These are phyloP conservation scores for Cnidoscolus chayamansa DNA, from an alignment of 441 rosid species.

Conservation along the genomic window DNA sequence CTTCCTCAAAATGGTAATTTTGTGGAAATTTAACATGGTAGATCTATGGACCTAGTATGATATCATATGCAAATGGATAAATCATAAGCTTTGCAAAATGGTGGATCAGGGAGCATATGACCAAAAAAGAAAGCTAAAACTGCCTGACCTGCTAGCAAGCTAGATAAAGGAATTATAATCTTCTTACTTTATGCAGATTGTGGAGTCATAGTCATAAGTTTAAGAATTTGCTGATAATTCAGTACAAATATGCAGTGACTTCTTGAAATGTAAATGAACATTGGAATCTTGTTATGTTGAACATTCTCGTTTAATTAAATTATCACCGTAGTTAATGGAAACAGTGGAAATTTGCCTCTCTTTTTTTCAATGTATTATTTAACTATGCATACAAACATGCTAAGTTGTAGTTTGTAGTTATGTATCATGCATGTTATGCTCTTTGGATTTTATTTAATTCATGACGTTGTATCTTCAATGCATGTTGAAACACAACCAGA, in stretches of 20 bases:
- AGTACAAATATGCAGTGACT: background rate
- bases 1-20: background rate
- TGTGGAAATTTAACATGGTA: background rate
- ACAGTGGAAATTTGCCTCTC: too few species aligned
- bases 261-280: too few species aligned
- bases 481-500: conserved; percentile 37
- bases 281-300: too few species aligned
- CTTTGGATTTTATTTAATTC: background rate
- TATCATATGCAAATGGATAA: background rate
- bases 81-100: background rate
- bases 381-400: too few species aligned
- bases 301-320: too few species aligned
- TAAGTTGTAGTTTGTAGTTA: too few species aligned
- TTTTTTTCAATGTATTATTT: too few species aligned
- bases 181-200: too few species aligned
- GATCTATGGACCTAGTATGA: background rate
- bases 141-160: background rate
- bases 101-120: background rate
- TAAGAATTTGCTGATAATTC: background rate
- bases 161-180: background rate
- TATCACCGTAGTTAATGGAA: too few species aligned
- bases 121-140: background rate
- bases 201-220: background rate
- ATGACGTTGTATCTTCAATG: conserved; percentile 4
- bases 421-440: background rate